A percentile compares a stretch with the other conserved stretches of the same genome.
Conservation (phyloP, 495 filamentous ascomycete genomes). For the Talaromyces wortmannii region DNA sequence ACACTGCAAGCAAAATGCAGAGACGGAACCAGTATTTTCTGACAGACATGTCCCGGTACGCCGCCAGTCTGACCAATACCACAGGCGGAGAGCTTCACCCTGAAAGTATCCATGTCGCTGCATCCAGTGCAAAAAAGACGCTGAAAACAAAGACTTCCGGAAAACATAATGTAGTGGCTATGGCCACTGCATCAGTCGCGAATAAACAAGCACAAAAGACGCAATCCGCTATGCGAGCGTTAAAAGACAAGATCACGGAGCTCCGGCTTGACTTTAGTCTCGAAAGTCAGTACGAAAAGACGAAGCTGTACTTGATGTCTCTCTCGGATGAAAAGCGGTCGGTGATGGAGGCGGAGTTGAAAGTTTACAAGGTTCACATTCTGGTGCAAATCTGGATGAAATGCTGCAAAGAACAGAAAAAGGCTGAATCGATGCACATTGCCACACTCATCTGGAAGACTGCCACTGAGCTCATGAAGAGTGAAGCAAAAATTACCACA, state of each 20-base stretch:
- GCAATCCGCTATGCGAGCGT: background rate
- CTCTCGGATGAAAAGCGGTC: background rate
- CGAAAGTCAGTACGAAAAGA: background rate
- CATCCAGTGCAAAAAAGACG: background rate
- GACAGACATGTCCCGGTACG: constrained; percentile 59
- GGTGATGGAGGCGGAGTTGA: background rate
- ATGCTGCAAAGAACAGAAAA: constrained; percentile 9
- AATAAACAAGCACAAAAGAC: background rate
- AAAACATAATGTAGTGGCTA: background rate
- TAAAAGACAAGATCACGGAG: background rate
- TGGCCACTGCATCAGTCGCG: background rate
- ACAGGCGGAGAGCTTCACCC: constrained; percentile 57
- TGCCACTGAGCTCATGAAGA: background rate
- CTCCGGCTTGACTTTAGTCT: background rate
- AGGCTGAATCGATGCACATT: background rate
- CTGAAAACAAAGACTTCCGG: background rate
- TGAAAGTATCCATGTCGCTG: constrained; percentile 34
- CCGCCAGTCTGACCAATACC: constrained; percentile 61
- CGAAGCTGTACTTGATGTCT: background rate
- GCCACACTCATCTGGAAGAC: background rate
- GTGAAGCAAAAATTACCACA: background rate
- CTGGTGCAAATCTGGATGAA: constrained; percentile 13
- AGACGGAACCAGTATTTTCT: constrained; percentile 47
- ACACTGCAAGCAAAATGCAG: constrained; percentile 12
- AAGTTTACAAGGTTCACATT: background rate